These are phyloP conservation scores for Acanthamoeba healyi DNA, from an alignment of 208 protist species.

Conservation along the genomic window DNA sequence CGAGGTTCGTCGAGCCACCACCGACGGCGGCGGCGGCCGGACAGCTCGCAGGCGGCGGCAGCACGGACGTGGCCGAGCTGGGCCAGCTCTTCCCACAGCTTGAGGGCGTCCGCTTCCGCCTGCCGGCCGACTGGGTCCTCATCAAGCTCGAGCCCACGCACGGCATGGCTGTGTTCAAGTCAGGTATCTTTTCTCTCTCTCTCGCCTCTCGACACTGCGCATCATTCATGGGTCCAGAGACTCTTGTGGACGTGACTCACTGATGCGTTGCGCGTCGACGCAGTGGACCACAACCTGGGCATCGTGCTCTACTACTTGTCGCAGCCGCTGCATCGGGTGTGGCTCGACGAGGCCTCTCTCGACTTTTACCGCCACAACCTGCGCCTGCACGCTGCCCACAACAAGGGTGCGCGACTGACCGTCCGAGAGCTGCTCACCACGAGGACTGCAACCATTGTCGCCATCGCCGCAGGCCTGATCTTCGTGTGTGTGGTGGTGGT, in stretches of 20 bases:
- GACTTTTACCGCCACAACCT: constrained; percentile 42
- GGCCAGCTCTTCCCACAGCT: background rate
- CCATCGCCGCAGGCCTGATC: no score
- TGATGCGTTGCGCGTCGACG: background rate
- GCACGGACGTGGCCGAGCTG: background rate
- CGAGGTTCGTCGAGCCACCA: background rate
- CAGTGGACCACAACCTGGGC: background rate
- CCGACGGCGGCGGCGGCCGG: background rate
- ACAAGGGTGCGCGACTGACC: background rate
- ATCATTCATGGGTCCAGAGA: no score
- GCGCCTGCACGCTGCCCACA: background rate
- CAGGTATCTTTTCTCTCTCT: background rate
- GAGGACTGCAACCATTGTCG: no score
- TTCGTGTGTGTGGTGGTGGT: no score
- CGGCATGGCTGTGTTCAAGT: background rate
- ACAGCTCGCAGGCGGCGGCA: background rate
- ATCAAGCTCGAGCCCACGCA: background rate
- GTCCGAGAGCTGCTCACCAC: no score
- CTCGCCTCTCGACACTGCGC: background rate
- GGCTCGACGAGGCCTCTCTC: background rate
- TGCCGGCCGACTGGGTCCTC: background rate
- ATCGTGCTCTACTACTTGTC: background rate
- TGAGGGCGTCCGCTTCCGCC: background rate
- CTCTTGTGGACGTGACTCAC: background rate
- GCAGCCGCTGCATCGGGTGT: background rate